These are phyloP conservation scores for Holtermannia corniformis DNA, from an alignment of 768 basidiomycete species.

Conservation along the genomic window DNA sequence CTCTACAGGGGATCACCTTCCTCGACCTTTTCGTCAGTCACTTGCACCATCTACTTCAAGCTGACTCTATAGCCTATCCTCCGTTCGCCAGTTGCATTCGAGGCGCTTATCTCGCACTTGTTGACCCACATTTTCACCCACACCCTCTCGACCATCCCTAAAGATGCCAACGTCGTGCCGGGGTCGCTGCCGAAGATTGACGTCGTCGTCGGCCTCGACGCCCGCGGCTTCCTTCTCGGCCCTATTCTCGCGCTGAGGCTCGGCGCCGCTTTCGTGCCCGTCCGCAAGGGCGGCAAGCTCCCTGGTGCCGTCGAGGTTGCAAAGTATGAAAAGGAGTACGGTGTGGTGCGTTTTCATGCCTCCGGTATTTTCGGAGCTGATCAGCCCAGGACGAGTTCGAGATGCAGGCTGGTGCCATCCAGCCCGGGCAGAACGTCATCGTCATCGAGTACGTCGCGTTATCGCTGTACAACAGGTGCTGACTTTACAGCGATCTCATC, in stretches of 20 bases:
- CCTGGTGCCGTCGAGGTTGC: constrained; percentile 70
- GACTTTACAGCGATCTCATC: constrained; percentile 58
- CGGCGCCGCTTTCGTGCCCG: constrained; percentile 90
- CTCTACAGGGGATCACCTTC: constrained; percentile 70
- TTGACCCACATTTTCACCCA: constrained; percentile 69
- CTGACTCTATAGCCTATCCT: constrained; percentile 55
- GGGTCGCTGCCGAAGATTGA: constrained; percentile 54
- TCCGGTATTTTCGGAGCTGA: constrained; percentile 5
- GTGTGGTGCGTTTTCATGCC: constrained; percentile 48
- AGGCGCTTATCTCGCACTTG: constrained; percentile 82
- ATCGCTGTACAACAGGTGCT: neutral
- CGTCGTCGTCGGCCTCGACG: constrained; percentile 88
- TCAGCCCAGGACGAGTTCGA: constrained; percentile 80
- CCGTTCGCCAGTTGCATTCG: constrained; percentile 72
- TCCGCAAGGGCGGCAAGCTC: constrained; percentile 89
- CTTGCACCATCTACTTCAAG: neutral
- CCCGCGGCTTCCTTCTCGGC: constrained; percentile 88
- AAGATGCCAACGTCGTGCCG: constrained; percentile 48
- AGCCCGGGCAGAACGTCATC: constrained; percentile 70
- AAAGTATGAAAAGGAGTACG: constrained; percentile 87
- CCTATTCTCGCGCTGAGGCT: constrained; percentile 83
- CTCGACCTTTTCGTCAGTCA: constrained; percentile 67
- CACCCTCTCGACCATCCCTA: constrained; percentile 49
- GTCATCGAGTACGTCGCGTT: constrained; percentile 55
- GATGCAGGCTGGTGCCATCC: constrained; percentile 80